A percentile compares a stretch with the other conserved stretches of the same genome.
phyloP scores from a whole-genome alignment of 2,329 filamentous ascomycete species.

The Venturia oleaginea region DNA sequence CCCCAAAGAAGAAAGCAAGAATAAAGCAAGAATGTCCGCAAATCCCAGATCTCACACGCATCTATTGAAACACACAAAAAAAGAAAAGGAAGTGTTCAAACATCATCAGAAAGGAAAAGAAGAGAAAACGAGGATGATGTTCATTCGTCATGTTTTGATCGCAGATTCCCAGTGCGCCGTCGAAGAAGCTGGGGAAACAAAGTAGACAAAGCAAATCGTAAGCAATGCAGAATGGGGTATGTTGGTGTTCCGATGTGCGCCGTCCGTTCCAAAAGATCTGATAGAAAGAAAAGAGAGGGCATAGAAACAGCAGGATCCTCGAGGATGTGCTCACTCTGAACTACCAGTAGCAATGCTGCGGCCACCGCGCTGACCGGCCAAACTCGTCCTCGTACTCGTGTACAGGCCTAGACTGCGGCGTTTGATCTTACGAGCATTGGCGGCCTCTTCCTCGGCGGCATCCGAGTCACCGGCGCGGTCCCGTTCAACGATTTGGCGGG shows the following conservation, averaged over 20 bases:
- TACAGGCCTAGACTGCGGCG: slow-evolving; percentile 10
- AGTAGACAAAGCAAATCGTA: neutral
- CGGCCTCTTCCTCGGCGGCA: slow-evolving; percentile 1
- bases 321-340: neutral
- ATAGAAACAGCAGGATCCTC: neutral
- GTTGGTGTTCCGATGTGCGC: neutral
- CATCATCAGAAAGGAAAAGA: neutral
- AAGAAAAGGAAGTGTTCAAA: neutral
- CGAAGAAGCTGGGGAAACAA: neutral
- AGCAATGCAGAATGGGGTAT: slow-evolving; percentile 6
- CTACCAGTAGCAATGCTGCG: neutral
- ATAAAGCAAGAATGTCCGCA: neutral
- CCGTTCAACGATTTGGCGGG: neutral
- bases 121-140: neutral
- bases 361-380: neutral
- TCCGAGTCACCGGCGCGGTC: slow-evolving; percentile 4
- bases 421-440: slow-evolving; percentile 1
- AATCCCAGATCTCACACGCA: neutral
- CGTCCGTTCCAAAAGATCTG: neutral
- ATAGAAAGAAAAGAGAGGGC: neutral
- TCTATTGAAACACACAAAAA: neutral
- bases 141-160: neutral
- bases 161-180: neutral
- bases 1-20: neutral
- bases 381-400: slow-evolving; percentile 4